Evolutionary conservation across 2,329 filamentous ascomycete species (phyloP).

Genomic region (Didymella lethalis): DNA sequence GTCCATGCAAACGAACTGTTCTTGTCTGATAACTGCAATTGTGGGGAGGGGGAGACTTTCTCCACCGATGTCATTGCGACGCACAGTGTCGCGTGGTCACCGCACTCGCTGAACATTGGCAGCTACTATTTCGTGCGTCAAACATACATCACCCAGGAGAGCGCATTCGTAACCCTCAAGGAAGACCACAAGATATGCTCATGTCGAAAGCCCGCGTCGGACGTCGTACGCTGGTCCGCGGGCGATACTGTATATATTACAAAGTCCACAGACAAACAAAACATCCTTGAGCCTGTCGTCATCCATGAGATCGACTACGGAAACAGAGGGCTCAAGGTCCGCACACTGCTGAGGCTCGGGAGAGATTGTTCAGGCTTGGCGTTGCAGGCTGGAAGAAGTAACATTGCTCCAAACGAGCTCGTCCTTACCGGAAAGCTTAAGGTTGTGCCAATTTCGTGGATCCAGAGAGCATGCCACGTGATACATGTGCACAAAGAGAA

Average conservation of each 20-base stretch:
- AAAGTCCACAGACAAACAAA: slow-evolving; percentile 36
- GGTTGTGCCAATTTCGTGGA: slow-evolving; percentile 47
- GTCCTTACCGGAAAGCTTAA: slow-evolving; percentile 62
- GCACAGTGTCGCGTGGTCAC: slow-evolving; percentile 66
- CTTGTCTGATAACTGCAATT: slow-evolving; percentile 78
- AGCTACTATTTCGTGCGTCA: slow-evolving; percentile 71
- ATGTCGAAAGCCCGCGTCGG: slow-evolving; percentile 43
- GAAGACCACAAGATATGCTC: slow-evolving; percentile 64
- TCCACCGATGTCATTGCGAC: slow-evolving; percentile 65
- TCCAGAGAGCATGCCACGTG: slow-evolving; percentile 68
- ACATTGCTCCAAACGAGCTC: slow-evolving; percentile 63
- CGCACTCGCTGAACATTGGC: slow-evolving; percentile 56
- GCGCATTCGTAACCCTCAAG: slow-evolving; percentile 68
- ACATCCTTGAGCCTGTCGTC: slow-evolving; percentile 67
- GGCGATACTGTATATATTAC: slow-evolving; percentile 57
- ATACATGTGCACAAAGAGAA: slow-evolving; percentile 60
- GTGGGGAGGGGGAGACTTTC: slow-evolving; percentile 61
- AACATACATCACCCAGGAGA: slow-evolving; percentile 68
- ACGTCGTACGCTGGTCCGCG: slow-evolving; percentile 12
- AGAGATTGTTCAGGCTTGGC: slow-evolving; percentile 48
- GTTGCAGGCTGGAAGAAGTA: slow-evolving; percentile 30
- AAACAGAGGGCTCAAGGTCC: slow-evolving; percentile 53
- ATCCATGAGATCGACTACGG: slow-evolving; percentile 56
- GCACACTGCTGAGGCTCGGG: slow-evolving; percentile 62
- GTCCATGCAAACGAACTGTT: slow-evolving; percentile 78